Conservation (phyloP, 1,284 basidiomycete genomes). For the Cystobasidium pallidum region DNA sequence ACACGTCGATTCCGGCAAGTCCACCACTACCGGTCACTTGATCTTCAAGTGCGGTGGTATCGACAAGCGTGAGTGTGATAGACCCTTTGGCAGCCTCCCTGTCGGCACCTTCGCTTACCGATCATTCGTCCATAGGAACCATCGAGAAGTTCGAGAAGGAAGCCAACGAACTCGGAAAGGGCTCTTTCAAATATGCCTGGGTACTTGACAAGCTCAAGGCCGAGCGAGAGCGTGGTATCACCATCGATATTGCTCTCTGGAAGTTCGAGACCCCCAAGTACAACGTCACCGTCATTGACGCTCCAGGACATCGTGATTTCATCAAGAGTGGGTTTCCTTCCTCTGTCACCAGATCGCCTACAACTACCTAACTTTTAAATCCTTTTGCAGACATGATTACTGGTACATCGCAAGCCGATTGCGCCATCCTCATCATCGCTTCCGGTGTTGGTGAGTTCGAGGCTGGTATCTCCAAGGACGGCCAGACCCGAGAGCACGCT, state of each 20-base stretch:
- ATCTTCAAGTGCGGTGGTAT: slow-evolving; percentile 99
- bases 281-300: slow-evolving; percentile 81
- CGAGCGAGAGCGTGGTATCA: slow-evolving; percentile 99
- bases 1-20: slow-evolving; percentile 64
- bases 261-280: slow-evolving; percentile 77
- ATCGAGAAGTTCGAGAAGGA: slow-evolving; percentile 90
- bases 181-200: slow-evolving; percentile 72
- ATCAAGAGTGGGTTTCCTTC: slow-evolving; percentile 73
- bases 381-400: slow-evolving; percentile 98
- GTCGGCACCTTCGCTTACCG: background rate
- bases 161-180: slow-evolving; percentile 99
- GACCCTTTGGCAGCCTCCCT: background rate
- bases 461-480: slow-evolving; percentile 99
- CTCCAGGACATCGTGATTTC: slow-evolving; percentile 99
- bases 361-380: too few species aligned
- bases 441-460: slow-evolving; percentile 99
- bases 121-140: slow-evolving; percentile 39
- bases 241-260: slow-evolving; percentile 99
- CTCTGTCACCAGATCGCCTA: background rate
- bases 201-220: slow-evolving; percentile 99
- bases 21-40: slow-evolving; percentile 99
- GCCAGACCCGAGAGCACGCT: slow-evolving; percentile 99
- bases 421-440: slow-evolving; percentile 99
- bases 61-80: slow-evolving; percentile 83
- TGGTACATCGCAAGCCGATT: slow-evolving; percentile 99